Conservation (phyloP, 805 yeast genomes). For the Wickerhamomyces hampshirensis region DNA sequence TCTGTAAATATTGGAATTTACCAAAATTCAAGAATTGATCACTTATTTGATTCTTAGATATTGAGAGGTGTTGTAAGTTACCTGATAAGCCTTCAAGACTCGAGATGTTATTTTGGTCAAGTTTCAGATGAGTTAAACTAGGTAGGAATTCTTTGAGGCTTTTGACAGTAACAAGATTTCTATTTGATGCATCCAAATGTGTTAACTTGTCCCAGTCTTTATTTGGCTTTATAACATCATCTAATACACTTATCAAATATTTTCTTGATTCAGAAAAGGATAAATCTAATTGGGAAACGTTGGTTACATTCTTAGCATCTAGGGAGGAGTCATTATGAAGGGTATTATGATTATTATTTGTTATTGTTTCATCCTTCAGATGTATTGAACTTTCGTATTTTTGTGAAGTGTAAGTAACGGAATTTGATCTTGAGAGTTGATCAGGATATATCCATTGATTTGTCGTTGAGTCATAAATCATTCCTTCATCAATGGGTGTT, state of each 20-base stretch:
- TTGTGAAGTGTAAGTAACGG: background rate
- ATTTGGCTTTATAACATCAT: constrained; percentile 31
- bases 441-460: constrained; percentile 19
- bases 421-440: background rate
- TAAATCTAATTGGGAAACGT: constrained; percentile 37
- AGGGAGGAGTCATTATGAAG: constrained; percentile 11
- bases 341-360: constrained; percentile 7
- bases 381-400: background rate
- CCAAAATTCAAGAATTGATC: constrained; percentile 18
- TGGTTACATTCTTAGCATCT: constrained; percentile 30
- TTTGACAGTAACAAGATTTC: constrained; percentile 32
- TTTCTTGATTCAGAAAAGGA: constrained; percentile 42
- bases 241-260: constrained; percentile 36
- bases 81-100: constrained; percentile 23
- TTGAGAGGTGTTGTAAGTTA: constrained; percentile 5
- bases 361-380: background rate
- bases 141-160: constrained; percentile 40
- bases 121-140: constrained; percentile 14
- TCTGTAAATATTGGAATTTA: constrained; percentile 20
- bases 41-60: constrained; percentile 17
- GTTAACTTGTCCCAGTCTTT: constrained; percentile 37
- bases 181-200: constrained; percentile 30
- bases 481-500: constrained; percentile 21
- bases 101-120: constrained; percentile 14
- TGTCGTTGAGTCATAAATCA: constrained; percentile 16